phyloP scores from a whole-genome alignment of 1,139 yeast genomes.

The Magnusiomyces paraingens region DNA sequence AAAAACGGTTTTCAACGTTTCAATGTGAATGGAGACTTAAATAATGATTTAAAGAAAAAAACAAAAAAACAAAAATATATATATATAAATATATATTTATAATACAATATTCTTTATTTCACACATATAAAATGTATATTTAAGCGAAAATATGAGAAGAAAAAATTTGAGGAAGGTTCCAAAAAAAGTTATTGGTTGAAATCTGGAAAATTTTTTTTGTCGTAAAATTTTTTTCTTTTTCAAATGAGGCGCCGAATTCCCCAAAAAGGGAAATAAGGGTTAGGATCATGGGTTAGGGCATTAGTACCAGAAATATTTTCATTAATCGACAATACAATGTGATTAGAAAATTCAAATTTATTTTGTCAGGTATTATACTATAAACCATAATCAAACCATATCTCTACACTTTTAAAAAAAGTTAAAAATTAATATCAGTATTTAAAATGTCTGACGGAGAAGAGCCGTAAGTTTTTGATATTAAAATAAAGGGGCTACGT shows the following conservation, averaged over 20 bases:
- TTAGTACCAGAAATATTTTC: background rate
- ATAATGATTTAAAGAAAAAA: background rate
- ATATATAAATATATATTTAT: background rate
- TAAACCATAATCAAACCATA: too few relatives aligned
- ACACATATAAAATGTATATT: background rate
- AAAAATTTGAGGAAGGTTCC: background rate
- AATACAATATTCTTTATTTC: background rate
- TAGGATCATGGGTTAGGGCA: background rate
- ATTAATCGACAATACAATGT: too few relatives aligned
- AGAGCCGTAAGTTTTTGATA: conserved; percentile 3
- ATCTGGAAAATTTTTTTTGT: background rate
- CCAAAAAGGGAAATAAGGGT: background rate
- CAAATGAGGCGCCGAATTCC: background rate
- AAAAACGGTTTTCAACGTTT: background rate
- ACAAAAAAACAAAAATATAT: background rate
- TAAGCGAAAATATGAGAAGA: background rate
- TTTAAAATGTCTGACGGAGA: conserved; percentile 6
- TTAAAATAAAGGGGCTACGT: background rate
- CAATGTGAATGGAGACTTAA: background rate
- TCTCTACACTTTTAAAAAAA: too few relatives aligned
- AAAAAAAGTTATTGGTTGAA: background rate
- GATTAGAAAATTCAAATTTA: too few relatives aligned
- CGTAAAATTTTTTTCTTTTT: background rate
- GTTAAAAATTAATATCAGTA: too few relatives aligned
- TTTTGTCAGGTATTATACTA: too few relatives aligned